A percentile compares a stretch with the other conserved stretches of the same genome.
These are phyloP conservation scores for Citrus unshiu DNA, from an alignment of 345 rosid species.

Conservation along the genomic window DNA sequence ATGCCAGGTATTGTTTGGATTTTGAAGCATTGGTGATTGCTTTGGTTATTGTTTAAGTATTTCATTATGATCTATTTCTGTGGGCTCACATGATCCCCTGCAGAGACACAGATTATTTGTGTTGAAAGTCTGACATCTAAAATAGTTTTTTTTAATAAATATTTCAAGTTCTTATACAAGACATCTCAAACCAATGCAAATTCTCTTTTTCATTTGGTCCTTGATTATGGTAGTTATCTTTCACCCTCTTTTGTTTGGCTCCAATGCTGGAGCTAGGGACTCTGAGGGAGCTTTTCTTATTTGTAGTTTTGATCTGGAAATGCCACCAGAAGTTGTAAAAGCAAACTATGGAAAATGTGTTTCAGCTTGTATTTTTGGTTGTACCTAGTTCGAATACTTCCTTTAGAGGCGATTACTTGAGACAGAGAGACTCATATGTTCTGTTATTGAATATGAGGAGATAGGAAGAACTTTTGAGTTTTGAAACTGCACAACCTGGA, in stretches of 20 bases:
- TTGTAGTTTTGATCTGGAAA: background rate
- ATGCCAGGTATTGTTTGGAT: conserved; percentile 56
- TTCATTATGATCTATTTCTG: background rate
- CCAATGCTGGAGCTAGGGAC: background rate
- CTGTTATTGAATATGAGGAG: background rate
- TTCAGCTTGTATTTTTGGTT: background rate
- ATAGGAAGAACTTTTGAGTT: background rate
- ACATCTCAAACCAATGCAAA: background rate
- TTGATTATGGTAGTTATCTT: background rate
- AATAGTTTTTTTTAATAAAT: too few species aligned
- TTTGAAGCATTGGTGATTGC: background rate
- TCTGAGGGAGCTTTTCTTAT: background rate
- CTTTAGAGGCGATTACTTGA: background rate
- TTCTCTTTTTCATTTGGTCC: background rate
- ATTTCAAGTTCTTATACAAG: background rate
- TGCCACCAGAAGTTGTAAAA: background rate
- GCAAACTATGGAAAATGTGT: background rate
- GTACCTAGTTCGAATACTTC: background rate
- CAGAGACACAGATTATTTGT: background rate
- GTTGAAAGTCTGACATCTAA: background rate
- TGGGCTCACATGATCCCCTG: background rate
- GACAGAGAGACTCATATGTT: background rate
- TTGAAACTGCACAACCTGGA: background rate
- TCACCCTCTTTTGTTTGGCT: background rate
- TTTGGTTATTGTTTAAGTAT: background rate